These are phyloP conservation scores for Nitzschia sp. DNA, from an alignment of 108 stramenopile genomes.

Conservation along the genomic window DNA sequence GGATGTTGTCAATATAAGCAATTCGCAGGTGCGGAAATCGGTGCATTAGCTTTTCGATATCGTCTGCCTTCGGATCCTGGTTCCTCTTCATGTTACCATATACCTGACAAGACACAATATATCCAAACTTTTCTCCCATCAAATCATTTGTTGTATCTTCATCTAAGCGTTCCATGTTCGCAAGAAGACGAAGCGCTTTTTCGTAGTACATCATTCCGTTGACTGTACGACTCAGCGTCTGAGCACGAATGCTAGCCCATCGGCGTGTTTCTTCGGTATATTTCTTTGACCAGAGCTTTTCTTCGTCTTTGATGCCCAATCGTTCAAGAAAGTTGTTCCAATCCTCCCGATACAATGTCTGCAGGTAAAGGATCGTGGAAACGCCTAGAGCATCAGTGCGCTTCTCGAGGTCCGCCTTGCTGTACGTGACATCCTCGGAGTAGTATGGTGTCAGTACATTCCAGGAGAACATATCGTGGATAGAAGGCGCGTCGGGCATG, in stretches of 20 bases:
- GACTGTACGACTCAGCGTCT: constrained; percentile 94
- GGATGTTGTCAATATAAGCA: constrained; percentile 95
- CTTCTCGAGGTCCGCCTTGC: constrained; percentile 87
- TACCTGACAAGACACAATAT: constrained; percentile 96
- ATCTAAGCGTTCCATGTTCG: constrained; percentile 90
- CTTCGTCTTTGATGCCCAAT: constrained; percentile 79
- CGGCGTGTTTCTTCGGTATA: constrained; percentile 85
- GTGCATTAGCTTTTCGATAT: constrained; percentile 95
- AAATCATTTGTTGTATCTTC: constrained; percentile 89
- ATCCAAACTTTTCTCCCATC: constrained; percentile 95
- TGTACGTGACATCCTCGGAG: constrained; percentile 95
- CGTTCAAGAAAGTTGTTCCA: constrained; percentile 97
- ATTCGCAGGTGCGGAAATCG: constrained; percentile 92
- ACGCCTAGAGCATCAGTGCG: constrained; percentile 92
- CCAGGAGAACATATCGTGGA: constrained; percentile 96
- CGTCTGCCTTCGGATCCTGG: constrained; percentile 95
- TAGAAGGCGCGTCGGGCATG: constrained; percentile 94
- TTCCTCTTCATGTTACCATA: constrained; percentile 95
- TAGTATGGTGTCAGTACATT: constrained; percentile 97
- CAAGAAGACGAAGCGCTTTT: constrained; percentile 93
- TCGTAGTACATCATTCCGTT: constrained; percentile 99
- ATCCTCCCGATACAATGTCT: constrained; percentile 93
- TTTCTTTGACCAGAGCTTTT: constrained; percentile 91
- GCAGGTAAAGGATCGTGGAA: constrained; percentile 93
- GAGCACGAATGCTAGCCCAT: constrained; percentile 97